Percentiles rank a stretch among this genome's conserved stretches.
These are phyloP conservation scores for Microbotryomycetes sp. DNA, from an alignment of 1,284 basidiomycete species.

Conservation along the genomic window DNA sequence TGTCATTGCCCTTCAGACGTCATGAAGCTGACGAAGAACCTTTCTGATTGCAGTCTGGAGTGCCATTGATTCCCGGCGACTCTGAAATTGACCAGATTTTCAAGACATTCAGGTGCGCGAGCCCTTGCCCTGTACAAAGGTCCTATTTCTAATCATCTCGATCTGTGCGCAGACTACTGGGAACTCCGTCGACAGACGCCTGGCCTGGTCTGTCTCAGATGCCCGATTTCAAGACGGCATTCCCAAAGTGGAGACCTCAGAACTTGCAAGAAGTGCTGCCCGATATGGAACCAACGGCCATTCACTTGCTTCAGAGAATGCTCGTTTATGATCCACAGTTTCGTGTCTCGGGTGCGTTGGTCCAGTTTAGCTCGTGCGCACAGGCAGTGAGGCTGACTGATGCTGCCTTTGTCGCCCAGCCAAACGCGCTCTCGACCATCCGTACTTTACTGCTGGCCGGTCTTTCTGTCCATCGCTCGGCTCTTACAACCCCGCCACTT, in stretches of 20 bases:
- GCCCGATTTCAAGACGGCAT: constrained; percentile 93
- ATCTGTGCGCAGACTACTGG: constrained; percentile 58
- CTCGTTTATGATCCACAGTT: constrained; percentile 87
- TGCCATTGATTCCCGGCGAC: constrained; percentile 90
- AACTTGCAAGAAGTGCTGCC: constrained; percentile 62
- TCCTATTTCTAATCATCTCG: too few species aligned
- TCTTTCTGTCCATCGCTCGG: not conserved
- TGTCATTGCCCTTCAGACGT: too few species aligned
- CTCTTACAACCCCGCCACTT: not conserved
- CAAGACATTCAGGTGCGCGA: constrained; percentile 83
- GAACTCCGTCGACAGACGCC: constrained; percentile 79
- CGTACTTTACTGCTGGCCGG: constrained; percentile 53
- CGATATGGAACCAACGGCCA: constrained; percentile 53
- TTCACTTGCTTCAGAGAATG: constrained; percentile 72
- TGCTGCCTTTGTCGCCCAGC: constrained; percentile 42
- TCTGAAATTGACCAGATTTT: constrained; percentile 99
- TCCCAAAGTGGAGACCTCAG: constrained; percentile 75
- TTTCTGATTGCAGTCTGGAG: not conserved
- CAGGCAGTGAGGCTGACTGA: too few species aligned
- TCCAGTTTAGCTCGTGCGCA: too few species aligned
- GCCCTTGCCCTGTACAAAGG: not conserved
- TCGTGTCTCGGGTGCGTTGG: constrained; percentile 58
- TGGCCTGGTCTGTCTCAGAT: constrained; percentile 87
- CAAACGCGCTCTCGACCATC: constrained; percentile 73
- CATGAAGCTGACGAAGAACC: too few species aligned